phyloP scores from a whole-genome alignment of 169 alveolate genomes.

The Babesia microti region DNA sequence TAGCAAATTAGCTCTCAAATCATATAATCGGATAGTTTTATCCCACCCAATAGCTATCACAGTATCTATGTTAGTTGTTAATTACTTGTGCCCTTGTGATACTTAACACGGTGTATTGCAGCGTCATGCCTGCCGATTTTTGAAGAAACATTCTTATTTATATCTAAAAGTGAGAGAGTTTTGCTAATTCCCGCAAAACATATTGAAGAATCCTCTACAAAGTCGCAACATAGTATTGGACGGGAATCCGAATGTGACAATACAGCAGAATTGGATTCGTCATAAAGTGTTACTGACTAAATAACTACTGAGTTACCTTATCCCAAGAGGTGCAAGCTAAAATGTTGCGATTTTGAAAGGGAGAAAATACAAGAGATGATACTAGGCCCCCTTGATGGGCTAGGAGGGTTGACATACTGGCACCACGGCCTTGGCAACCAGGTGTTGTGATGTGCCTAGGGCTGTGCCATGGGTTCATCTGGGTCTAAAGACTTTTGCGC shows the following conservation, averaged over 20 bases:
- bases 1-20: slow-evolving; percentile 9
- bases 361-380: slow-evolving; percentile 2
- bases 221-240: slow-evolving; percentile 36
- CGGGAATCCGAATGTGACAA: slow-evolving; percentile 5
- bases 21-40: slow-evolving; percentile 27
- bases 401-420: neutral
- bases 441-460: too few species aligned
- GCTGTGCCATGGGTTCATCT: too few species aligned
- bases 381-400: neutral
- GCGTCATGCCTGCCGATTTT: slow-evolving; percentile 34
- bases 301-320: slow-evolving; percentile 12
- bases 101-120: slow-evolving; percentile 36
- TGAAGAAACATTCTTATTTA: slow-evolving; percentile 13
- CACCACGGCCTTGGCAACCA: too few species aligned
- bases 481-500: too few species aligned
- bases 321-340: slow-evolving; percentile 50
- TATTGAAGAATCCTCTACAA: slow-evolving; percentile 29
- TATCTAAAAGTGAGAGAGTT: slow-evolving; percentile 20
- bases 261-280: slow-evolving; percentile 1
- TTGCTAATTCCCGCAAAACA: slow-evolving; percentile 31
- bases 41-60: slow-evolving; percentile 45
- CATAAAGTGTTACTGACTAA: slow-evolving; percentile 29
- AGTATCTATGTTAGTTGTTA: slow-evolving; percentile 7
- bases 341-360: slow-evolving; percentile 22
- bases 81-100: slow-evolving; percentile 17